These are phyloP conservation scores for Prinsepia uniflora DNA, from an alignment of 306 rosid genomes.

Conservation along the genomic window DNA sequence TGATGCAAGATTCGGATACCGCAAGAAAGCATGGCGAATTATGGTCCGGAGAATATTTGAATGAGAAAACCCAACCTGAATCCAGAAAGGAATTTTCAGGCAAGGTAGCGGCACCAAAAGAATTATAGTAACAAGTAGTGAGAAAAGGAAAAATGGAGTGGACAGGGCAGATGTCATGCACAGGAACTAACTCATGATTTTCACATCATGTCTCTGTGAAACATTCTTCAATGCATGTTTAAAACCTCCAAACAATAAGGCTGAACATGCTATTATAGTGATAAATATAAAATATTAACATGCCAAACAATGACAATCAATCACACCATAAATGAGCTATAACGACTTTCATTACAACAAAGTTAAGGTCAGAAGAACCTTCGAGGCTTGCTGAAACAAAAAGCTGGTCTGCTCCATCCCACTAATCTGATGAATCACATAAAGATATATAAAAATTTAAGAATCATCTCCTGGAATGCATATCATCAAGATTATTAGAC, in stretches of 20 bases:
- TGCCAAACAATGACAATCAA: background rate
- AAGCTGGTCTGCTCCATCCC: slow-evolving; percentile 99
- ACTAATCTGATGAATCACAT: slow-evolving; percentile 61
- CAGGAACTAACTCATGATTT: background rate
- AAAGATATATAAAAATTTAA: slow-evolving; percentile 19
- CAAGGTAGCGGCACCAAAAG: background rate
- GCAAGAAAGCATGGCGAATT: slow-evolving; percentile 71
- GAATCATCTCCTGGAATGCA: slow-evolving; percentile 19
- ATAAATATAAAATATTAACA: background rate
- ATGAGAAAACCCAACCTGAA: slow-evolving; percentile 98
- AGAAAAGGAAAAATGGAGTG: background rate
- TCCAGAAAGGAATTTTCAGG: slow-evolving; percentile 8
- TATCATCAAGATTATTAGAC: slow-evolving; percentile 17
- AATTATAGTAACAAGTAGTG: background rate
- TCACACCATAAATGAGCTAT: background rate
- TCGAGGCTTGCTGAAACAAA: slow-evolving; percentile 96
- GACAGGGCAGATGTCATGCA: background rate
- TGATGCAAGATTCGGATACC: slow-evolving; percentile 69
- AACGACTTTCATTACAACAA: slow-evolving; percentile 14
- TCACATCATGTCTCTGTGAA: background rate
- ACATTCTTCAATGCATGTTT: background rate
- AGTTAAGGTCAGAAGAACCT: slow-evolving; percentile 45
- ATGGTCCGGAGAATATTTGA: slow-evolving; percentile 78
- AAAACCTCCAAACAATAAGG: background rate
- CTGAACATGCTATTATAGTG: background rate